Evolutionary conservation across 192 early-diverging fungal genomes (phyloP).

Genomic region (Chytriomyces hyalinus): DNA sequence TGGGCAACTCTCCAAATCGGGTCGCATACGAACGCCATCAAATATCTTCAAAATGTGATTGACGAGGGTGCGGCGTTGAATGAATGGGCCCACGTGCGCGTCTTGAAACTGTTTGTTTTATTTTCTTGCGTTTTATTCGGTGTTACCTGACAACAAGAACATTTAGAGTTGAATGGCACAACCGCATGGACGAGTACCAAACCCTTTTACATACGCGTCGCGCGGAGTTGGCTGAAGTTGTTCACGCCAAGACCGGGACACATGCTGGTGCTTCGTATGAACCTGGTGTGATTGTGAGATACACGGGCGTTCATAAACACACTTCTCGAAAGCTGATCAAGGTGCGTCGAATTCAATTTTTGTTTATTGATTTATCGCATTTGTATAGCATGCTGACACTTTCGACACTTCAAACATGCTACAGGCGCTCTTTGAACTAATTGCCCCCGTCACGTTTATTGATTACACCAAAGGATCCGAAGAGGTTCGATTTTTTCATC

Average conservation of each 20-base stretch:
- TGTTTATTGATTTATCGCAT: not conserved
- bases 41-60: not conserved
- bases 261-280: conserved; percentile 27
- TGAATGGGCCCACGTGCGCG: conserved; percentile 25
- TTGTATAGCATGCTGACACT: not conserved
- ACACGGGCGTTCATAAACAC: conserved; percentile 27
- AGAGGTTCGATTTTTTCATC: conserved; percentile 2
- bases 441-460: conserved; percentile 44
- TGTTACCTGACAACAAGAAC: not conserved
- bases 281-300: conserved; percentile 34
- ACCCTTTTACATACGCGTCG: conserved; percentile 2
- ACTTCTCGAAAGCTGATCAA: conserved; percentile 38
- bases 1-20: not conserved
- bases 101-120: conserved; percentile 29
- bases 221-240: not conserved
- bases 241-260: not conserved
- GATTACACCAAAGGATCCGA: conserved; percentile 30
- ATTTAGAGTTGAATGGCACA: conserved; percentile 31
- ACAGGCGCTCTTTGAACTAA: conserved; percentile 43
- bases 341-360: conserved; percentile 6
- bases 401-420: no score
- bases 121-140: not conserved
- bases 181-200: conserved; percentile 32
- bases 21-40: not conserved
- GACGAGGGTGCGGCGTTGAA: not conserved